phyloP scores from a whole-genome alignment of 1,139 yeast species.

The Meyerozyma elateridarum region DNA sequence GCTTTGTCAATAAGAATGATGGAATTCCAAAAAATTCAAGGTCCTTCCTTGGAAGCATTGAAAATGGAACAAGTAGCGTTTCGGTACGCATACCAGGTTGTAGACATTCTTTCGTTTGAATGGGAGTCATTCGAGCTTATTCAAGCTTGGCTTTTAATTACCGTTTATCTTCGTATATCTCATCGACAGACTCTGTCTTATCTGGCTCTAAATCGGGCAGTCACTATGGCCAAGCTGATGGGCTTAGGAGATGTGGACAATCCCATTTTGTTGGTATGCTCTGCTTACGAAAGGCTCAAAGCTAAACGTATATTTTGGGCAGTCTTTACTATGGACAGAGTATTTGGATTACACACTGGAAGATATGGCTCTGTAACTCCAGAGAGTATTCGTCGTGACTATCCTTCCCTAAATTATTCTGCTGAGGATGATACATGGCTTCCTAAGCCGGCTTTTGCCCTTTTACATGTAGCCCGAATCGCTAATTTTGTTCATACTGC shows the following conservation, averaged over 20 bases:
- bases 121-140: slow-evolving; percentile 66
- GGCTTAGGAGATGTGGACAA: slow-evolving; percentile 38
- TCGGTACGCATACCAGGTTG: slow-evolving; percentile 44
- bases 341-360: slow-evolving; percentile 54
- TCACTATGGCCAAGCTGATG: slow-evolving; percentile 53
- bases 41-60: slow-evolving; percentile 25
- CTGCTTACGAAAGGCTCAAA: slow-evolving; percentile 46
- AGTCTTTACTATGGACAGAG: slow-evolving; percentile 51
- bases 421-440: slow-evolving; percentile 50
- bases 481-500: slow-evolving; percentile 33
- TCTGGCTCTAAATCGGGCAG: slow-evolving; percentile 51
- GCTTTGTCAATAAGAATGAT: slow-evolving; percentile 51
- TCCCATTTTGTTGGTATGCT: slow-evolving; percentile 18
- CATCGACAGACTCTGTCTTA: slow-evolving; percentile 56
- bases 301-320: slow-evolving; percentile 55
- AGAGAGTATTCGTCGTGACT: slow-evolving; percentile 25
- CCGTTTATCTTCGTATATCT: slow-evolving; percentile 49
- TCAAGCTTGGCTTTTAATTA: slow-evolving; percentile 56
- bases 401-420: slow-evolving; percentile 31
- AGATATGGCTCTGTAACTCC: slow-evolving; percentile 40
- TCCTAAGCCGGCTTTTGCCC: slow-evolving; percentile 45
- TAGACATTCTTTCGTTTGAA: slow-evolving; percentile 51
- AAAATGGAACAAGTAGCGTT: slow-evolving; percentile 49
- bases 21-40: slow-evolving; percentile 40
- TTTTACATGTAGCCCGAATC: slow-evolving; percentile 40